Conservation (phyloP, 2,329 filamentous ascomycete species). For the Nemania sp. region DNA sequence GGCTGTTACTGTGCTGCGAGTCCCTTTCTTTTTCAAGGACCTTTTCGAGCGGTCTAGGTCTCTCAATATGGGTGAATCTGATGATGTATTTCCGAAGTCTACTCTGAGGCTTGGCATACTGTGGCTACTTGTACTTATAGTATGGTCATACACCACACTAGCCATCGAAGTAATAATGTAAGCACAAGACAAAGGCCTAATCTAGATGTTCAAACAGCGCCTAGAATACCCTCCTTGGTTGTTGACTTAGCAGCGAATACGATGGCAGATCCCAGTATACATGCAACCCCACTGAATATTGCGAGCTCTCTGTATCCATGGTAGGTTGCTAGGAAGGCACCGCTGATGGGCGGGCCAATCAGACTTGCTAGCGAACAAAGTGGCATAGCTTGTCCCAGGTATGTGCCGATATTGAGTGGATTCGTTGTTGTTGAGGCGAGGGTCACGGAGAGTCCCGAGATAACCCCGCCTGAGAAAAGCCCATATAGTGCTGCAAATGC, state of each 20-base stretch:
- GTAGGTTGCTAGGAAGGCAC: conserved; percentile 4
- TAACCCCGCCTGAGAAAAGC: conserved; percentile 20
- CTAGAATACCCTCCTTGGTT: conserved; percentile 5
- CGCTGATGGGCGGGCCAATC: conserved; percentile 7
- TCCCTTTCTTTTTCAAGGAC: no score
- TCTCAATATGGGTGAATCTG: no score
- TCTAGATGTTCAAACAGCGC: no score
- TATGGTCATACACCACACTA: no score
- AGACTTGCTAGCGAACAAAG: conserved; percentile 2
- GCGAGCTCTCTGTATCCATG: not conserved
- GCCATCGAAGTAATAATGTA: no score
- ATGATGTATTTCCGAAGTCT: no score
- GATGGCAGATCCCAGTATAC: not conserved
- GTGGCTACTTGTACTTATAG: no score
- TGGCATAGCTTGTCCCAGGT: conserved; percentile 5
- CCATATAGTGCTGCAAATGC: conserved; percentile 21
- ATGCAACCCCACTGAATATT: conserved; percentile 7
- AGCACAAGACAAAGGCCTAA: no score
- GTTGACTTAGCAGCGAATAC: not conserved
- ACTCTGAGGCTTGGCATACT: no score
- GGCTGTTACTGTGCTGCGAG: no score
- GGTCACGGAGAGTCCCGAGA: not conserved
- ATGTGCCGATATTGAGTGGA: conserved; percentile 10
- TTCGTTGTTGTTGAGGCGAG: conserved; percentile 4
- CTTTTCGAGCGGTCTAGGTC: no score